Evolutionary conservation across 495 filamentous ascomycete genomes (phyloP).

Genomic region (Darksidea phi): DNA sequence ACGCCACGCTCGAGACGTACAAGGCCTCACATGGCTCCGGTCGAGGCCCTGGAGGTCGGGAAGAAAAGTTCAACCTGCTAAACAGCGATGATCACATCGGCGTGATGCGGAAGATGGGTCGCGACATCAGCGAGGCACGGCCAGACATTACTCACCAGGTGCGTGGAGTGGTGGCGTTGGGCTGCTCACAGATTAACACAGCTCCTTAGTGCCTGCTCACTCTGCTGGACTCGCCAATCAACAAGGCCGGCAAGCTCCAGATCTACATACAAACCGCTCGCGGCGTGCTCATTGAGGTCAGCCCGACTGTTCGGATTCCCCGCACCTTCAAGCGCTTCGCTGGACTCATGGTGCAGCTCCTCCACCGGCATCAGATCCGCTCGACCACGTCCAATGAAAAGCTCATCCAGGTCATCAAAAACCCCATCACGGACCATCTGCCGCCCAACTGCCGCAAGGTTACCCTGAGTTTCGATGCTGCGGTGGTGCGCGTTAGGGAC

Average conservation of each 20-base stretch:
- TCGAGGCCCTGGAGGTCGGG: conserved; percentile 56
- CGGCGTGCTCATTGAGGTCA: conserved; percentile 95
- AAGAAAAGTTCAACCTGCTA: conserved; percentile 92
- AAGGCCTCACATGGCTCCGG: conserved; percentile 72
- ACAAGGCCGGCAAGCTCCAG: conserved; percentile 95
- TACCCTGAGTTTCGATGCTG: conserved; percentile 87
- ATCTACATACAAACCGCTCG: conserved; percentile 98
- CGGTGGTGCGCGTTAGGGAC: conserved; percentile 80
- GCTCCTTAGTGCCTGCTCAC: conserved; percentile 82
- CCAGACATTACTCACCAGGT: conserved; percentile 99
- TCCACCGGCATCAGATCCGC: conserved; percentile 92
- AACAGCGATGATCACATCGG: conserved; percentile 99
- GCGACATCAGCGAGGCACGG: conserved; percentile 95
- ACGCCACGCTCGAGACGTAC: conserved; percentile 96
- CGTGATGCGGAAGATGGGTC: conserved; percentile 98
- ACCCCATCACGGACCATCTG: conserved; percentile 94
- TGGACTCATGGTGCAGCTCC: conserved; percentile 97
- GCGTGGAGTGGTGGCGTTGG: conserved; percentile 36
- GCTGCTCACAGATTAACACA: conserved; percentile 35
- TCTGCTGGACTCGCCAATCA: conserved; percentile 94
- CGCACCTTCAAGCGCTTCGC: conserved; percentile 98
- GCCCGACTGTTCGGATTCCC: conserved; percentile 92
- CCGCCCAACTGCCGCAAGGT: conserved; percentile 97
- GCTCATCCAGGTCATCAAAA: conserved; percentile 93
- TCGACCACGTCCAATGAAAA: conserved; percentile 96